A percentile compares a stretch with the other conserved stretches of the same genome.
phyloP scores from a whole-genome alignment of 139 green algal species.

The Pseudopediastrum boryanum region DNA sequence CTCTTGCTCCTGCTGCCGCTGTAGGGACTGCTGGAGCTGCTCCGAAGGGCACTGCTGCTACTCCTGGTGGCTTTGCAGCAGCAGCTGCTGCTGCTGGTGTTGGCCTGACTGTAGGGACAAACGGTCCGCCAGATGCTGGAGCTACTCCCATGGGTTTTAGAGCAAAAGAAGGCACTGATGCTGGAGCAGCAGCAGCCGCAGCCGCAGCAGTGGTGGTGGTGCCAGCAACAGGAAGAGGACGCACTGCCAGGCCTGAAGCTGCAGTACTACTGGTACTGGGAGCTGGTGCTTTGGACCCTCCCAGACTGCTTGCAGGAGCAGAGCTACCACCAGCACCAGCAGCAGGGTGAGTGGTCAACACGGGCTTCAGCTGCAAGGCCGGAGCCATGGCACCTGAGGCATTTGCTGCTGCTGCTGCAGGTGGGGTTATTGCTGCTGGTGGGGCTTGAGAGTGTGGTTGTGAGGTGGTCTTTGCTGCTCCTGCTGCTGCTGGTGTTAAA shows the following conservation, averaged over 20 bases:
- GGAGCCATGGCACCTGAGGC: neutral
- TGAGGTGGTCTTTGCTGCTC: no score
- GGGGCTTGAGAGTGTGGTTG: no score
- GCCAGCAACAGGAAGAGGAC: no score
- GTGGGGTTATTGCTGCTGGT: neutral
- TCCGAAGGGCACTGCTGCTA: neutral
- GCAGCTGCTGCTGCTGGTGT: neutral
- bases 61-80: neutral
- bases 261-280: no score
- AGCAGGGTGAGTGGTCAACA: neutral
- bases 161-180: no score
- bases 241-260: no score
- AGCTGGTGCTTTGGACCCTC: no score
- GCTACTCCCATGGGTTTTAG: no score
- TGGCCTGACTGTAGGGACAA: neutral
- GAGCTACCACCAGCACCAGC: neutral
- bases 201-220: neutral
- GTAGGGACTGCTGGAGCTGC: neutral
- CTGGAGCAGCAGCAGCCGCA: neutral
- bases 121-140: no score
- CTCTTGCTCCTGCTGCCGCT: no score
- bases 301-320: no score
- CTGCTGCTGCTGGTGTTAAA: neutral
- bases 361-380: no score
- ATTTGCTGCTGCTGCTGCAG: neutral